These are phyloP conservation scores for Cudoniella acicularis DNA, from an alignment of 495 filamentous ascomycete genomes.

Conservation along the genomic window DNA sequence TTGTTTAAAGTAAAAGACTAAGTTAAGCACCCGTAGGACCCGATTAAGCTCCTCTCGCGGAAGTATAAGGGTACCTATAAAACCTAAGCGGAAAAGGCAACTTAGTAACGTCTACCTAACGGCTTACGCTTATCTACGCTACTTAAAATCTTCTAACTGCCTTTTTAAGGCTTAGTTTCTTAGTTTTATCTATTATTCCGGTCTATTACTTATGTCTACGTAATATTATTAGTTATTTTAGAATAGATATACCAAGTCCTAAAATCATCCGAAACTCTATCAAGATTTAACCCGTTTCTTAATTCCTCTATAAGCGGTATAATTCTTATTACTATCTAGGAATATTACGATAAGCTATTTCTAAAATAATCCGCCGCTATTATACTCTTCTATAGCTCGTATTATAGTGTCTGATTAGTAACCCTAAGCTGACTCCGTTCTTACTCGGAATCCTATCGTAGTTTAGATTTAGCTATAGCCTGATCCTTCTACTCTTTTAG, in stretches of 20 bases:
- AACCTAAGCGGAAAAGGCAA: not conserved
- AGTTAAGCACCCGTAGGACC: not conserved
- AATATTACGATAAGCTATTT: not conserved
- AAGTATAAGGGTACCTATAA: not conserved
- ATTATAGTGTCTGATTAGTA: constrained; percentile 5
- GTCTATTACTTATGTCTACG: not conserved
- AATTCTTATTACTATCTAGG: not conserved
- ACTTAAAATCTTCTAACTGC: not conserved
- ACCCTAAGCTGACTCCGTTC: not conserved
- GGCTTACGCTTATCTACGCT: not conserved
- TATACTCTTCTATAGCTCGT: constrained; percentile 2
- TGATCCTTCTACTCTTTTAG: constrained; percentile 2
- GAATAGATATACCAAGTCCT: not conserved
- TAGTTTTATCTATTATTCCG: not conserved
- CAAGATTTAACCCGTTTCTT: not conserved
- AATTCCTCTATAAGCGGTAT: not conserved
- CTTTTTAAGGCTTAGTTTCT: not conserved
- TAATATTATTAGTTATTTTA: not conserved
- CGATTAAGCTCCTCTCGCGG: not conserved
- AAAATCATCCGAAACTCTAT: not conserved
- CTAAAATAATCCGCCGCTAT: constrained; percentile 2
- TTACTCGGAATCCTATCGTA: not conserved
- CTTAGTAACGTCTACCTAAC: not conserved
- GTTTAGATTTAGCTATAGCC: not conserved
- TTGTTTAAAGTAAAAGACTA: not conserved